Evolutionary conservation across 129 eudicot species (phyloP).

Genomic region (Flaveria linearis): DNA sequence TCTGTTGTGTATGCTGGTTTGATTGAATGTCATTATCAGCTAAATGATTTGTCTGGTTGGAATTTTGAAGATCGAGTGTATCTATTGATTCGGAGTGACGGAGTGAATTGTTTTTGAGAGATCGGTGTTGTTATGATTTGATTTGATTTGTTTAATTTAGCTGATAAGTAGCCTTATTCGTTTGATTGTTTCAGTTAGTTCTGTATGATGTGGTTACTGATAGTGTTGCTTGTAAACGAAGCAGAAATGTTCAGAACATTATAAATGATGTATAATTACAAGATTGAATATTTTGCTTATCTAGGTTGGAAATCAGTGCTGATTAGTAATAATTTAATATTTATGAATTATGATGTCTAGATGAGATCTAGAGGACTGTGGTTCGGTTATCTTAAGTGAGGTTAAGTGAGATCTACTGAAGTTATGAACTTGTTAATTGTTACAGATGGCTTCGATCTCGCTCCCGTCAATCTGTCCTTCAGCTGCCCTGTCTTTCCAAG

Average conservation of each 20-base stretch:
- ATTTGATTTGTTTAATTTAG: neutral
- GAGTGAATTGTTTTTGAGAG: neutral
- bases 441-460: constrained; percentile 64
- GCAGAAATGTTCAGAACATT: neutral
- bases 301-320: neutral
- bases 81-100: neutral
- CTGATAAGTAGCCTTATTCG: no score
- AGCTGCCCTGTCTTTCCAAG: constrained; percentile 42
- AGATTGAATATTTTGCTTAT: constrained; percentile 9
- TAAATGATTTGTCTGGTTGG: neutral
- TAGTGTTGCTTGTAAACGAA: constrained; percentile 7
- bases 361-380: neutral
- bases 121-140: no score
- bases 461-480: constrained; percentile 42
- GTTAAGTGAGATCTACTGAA: no score
- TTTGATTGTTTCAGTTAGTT: constrained; percentile 7
- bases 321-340: neutral
- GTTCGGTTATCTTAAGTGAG: neutral
- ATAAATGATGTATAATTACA: neutral
- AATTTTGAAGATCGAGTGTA: constrained; percentile 8
- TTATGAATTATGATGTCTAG: neutral
- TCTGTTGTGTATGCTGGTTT: neutral
- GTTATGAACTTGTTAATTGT: constrained; percentile 1
- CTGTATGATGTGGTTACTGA: neutral
- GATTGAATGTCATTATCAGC: constrained; percentile 6